Base-by-base conservation (phyloP, 768 basidiomycete species). In the Coprinopsis marcescibilis region DNA sequence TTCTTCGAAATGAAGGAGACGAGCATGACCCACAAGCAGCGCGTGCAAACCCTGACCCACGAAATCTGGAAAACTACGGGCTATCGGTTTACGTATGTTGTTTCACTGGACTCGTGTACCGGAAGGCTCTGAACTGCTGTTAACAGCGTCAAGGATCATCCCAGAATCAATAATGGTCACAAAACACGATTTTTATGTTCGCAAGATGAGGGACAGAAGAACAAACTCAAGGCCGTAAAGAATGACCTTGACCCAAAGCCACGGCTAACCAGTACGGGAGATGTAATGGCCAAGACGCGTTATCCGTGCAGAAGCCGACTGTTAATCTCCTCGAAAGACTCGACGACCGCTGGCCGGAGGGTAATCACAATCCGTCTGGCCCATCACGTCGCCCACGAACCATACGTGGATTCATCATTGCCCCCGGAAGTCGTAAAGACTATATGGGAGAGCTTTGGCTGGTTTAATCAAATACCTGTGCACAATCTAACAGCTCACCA, bases 111-210 rank as follows among this genome's bases (percentile, higher is more conserved):
- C 26, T 38, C 52, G 36, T 46, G 23, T 13, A 24, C 45, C 17
- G 30, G 10, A 34, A 43, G 37, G 26, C 40, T 13, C 24, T 49
- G 11, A 33, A 32, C 19, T 39, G 36, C 37, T 38, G 29, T 39
- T 25, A 25, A 27, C 54, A 76, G 73, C 7, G 69, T 75, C 10
- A 75, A 75, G 51, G 75, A 76, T 54, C 73, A 76, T 48, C 73
- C 72, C 13, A 68, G 62, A 11, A 62, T 69, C 30, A 70, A 68
- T 30, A 64, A 65, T 46, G 75, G 74, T 7, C 70, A 75, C 56
- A 77, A 75, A 52, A 76, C 71, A 17, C 65, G 73, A 25, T 64
- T 72, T 14, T 73, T 73, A 71, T 77, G 73, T 58, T 74, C 72
- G 7, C 75, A 75, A 50, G 75, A 77, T 50, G 65, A 67, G 42